Percentiles rank a stretch among this genome's conserved stretches.
Conservation (phyloP, 345 rosid genomes). For the Laguncularia racemosa region DNA sequence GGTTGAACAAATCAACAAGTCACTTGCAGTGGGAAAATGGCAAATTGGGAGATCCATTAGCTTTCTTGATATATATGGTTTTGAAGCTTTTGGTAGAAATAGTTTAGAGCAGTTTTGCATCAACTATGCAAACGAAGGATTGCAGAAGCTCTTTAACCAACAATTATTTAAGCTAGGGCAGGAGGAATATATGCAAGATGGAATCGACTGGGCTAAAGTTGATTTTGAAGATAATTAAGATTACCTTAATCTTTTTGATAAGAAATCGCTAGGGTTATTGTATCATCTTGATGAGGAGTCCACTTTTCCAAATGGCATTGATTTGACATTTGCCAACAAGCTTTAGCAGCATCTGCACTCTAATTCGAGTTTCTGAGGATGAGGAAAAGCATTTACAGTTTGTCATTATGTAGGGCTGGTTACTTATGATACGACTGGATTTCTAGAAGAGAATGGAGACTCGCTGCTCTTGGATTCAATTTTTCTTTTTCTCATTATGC, state of each 20-base stretch:
- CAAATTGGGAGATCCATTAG: constrained; percentile 91
- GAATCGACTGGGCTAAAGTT: constrained; percentile 95
- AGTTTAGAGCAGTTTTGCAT: constrained; percentile 99
- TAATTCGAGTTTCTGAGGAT: constrained; percentile 73
- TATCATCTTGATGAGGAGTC: constrained; percentile 96
- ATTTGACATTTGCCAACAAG: constrained; percentile 91
- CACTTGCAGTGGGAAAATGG: constrained; percentile 85
- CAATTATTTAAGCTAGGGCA: constrained; percentile 96
- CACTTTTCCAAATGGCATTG: constrained; percentile 92
- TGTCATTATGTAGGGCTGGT: constrained; percentile 98
- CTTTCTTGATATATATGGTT: constrained; percentile 93
- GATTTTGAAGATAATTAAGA: constrained; percentile 96
- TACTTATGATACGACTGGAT: constrained; percentile 84
- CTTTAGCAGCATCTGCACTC: constrained; percentile 77
- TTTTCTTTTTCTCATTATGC: constrained; percentile 78
- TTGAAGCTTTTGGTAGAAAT: constrained; percentile 89
- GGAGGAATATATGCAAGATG: constrained; percentile 99
- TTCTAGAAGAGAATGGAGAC: constrained; percentile 97
- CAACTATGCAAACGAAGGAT: constrained; percentile 96
- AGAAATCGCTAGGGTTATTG: constrained; percentile 88
- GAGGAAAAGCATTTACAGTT: constrained; percentile 75
- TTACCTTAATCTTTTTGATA: constrained; percentile 94
- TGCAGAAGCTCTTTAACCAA: constrained; percentile 96
- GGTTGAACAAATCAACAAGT: constrained; percentile 82
- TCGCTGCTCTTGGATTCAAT: constrained; percentile 86